Conservation (phyloP, 805 yeast genomes). For the Cyberlindnera suaveolens region DNA sequence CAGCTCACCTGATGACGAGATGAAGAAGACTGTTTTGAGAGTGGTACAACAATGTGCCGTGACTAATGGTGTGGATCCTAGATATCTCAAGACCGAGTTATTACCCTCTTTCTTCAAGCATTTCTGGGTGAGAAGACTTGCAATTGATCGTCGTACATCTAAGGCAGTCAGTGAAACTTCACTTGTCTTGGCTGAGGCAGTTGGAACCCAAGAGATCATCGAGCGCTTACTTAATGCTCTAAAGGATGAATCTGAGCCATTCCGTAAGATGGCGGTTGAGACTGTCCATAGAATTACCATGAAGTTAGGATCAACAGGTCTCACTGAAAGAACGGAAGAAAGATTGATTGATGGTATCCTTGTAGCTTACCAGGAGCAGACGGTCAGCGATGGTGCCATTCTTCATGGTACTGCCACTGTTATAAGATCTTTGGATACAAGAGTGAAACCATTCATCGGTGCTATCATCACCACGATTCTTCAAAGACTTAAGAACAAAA, state of each 20-base stretch:
- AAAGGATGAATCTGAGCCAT: slow-evolving; percentile 79
- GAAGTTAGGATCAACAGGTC: slow-evolving; percentile 47
- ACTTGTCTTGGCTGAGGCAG: slow-evolving; percentile 53
- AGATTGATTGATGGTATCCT: slow-evolving; percentile 74
- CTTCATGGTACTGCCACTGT: slow-evolving; percentile 61
- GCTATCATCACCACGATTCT: slow-evolving; percentile 67
- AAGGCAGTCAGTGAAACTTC: slow-evolving; percentile 70
- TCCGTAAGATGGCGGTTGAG: slow-evolving; percentile 72
- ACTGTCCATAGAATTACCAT: slow-evolving; percentile 53
- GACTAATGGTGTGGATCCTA: slow-evolving; percentile 48
- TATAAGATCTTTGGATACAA: slow-evolving; percentile 50
- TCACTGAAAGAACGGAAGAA: slow-evolving; percentile 55
- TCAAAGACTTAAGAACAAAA: slow-evolving; percentile 65
- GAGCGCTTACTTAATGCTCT: slow-evolving; percentile 51
- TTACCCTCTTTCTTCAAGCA: slow-evolving; percentile 55
- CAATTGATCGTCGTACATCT: slow-evolving; percentile 55
- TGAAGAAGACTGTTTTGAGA: slow-evolving; percentile 65
- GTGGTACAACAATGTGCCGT: slow-evolving; percentile 64
- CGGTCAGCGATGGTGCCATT: slow-evolving; percentile 46
- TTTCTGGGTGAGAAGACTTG: slow-evolving; percentile 82
- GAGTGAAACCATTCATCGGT: slow-evolving; percentile 67
- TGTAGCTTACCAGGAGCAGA: slow-evolving; percentile 77
- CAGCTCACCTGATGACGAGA: slow-evolving; percentile 78
- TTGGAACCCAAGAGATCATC: slow-evolving; percentile 58
- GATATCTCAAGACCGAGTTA: slow-evolving; percentile 44